Conservation (phyloP, 495 filamentous ascomycete species). For the Aspergillus sclerotiicarbonarius region DNA sequence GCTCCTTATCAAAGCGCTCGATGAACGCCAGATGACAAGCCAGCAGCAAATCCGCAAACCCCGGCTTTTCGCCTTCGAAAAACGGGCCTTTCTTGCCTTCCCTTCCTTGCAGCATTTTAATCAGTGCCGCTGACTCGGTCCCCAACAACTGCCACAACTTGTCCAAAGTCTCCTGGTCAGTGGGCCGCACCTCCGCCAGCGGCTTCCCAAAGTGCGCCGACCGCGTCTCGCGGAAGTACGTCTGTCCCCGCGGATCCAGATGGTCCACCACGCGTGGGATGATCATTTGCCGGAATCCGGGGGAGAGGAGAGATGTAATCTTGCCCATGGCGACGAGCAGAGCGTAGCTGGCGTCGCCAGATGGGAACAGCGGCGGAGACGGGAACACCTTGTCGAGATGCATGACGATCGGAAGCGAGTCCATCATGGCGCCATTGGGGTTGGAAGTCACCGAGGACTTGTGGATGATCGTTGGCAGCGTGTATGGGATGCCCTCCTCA, state of each 20-base stretch:
- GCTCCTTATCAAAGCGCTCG: conserved; percentile 19
- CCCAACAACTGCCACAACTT: conserved; percentile 17
- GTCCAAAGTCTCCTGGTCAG: conserved; percentile 14
- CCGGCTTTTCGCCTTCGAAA: conserved; percentile 29
- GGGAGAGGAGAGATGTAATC: not conserved
- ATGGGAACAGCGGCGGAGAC: conserved; percentile 27
- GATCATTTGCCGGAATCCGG: conserved; percentile 9
- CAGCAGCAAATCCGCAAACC: conserved; percentile 28
- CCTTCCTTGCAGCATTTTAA: conserved; percentile 25
- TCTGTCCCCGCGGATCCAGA: conserved; percentile 27
- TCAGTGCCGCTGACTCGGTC: conserved; percentile 14
- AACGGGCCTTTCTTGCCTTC: conserved; percentile 30
- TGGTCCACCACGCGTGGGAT: conserved; percentile 23
- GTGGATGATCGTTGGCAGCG: conserved; percentile 35
- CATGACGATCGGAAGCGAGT: conserved; percentile 34
- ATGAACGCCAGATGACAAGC: conserved; percentile 22
- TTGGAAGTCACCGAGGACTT: conserved; percentile 22
- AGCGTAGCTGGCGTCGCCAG: conserved; percentile 32
- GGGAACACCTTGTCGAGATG: conserved; percentile 37
- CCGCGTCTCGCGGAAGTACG: conserved; percentile 32
- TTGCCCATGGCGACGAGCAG: conserved; percentile 19
- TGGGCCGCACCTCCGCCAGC: conserved; percentile 13
- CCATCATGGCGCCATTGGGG: conserved; percentile 30
- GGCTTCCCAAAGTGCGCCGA: conserved; percentile 27
- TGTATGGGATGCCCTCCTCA: conserved; percentile 21